These are phyloP conservation scores for Agaricus subrufescens DNA, from an alignment of 768 basidiomycete genomes.

Conservation along the genomic window DNA sequence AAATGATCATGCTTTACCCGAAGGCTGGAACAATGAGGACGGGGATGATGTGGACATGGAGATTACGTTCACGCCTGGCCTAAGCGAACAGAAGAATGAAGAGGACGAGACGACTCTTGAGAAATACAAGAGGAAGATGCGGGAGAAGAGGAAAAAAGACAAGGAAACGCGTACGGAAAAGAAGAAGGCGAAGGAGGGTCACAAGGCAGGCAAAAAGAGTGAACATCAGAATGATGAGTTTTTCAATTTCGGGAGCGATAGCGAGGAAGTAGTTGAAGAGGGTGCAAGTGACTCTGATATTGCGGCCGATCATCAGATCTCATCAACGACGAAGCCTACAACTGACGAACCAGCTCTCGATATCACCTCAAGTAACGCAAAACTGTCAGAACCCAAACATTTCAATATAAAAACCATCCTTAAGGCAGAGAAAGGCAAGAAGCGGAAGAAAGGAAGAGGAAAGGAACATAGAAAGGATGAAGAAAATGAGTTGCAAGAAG, in stretches of 20 bases:
- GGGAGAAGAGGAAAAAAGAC: conserved; percentile 80
- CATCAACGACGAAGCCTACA: conserved; percentile 40
- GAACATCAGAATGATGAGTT: conserved; percentile 59
- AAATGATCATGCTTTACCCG: conserved; percentile 65
- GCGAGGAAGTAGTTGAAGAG: conserved; percentile 22
- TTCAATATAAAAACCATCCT: conserved; percentile 90
- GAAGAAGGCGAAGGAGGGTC: conserved; percentile 7
- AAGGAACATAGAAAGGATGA: conserved; percentile 27
- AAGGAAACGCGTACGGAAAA: conserved; percentile 60
- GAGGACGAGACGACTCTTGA: conserved; percentile 87
- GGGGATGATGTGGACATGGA: conserved; percentile 77
- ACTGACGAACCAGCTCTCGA: conserved; percentile 65
- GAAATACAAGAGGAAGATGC: conserved; percentile 84
- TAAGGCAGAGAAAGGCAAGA: conserved; percentile 75
- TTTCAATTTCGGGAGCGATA: conserved; percentile 56
- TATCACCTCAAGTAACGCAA: conserved; percentile 48
- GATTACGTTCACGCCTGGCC: conserved; percentile 89
- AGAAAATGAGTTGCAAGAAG: conserved; percentile 69
- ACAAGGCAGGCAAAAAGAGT: conserved; percentile 14
- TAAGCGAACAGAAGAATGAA: conserved; percentile 49
- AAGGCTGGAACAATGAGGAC: conserved; percentile 69
- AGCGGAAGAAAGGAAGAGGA: conserved; percentile 43
- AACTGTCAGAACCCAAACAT: conserved; percentile 55
- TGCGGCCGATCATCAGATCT: conserved; percentile 13
- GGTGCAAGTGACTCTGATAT: conserved; percentile 11